These are phyloP conservation scores for Nicotiana obtusifolia DNA, from an alignment of 257 asterid species.

Conservation along the genomic window DNA sequence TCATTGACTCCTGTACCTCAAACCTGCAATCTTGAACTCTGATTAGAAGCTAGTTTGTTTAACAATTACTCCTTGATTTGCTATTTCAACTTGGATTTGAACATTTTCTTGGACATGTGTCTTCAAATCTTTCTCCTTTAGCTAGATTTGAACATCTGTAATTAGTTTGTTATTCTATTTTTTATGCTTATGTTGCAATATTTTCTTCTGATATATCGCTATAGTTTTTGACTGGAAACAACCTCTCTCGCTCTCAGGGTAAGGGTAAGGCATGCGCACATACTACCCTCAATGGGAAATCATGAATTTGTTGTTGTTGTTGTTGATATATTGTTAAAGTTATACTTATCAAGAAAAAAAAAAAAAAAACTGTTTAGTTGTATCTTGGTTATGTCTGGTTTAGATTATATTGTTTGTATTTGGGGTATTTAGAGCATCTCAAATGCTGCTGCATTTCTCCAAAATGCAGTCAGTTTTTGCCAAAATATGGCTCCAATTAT, in stretches of 20 bases:
- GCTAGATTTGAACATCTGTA: too few relatives aligned
- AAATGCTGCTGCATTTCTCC: too few relatives aligned
- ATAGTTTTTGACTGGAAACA: too few relatives aligned
- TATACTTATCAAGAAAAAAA: background rate
- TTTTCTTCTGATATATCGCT: background rate
- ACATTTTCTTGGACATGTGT: background rate
- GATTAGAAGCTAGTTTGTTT: background rate
- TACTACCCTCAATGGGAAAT: too few relatives aligned
- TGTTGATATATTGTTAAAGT: background rate
- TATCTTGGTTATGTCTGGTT: background rate
- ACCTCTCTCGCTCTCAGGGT: too few relatives aligned
- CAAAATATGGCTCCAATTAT: too few relatives aligned
- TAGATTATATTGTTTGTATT: background rate
- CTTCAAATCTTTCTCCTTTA: background rate
- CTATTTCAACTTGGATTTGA: background rate
- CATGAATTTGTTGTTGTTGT: too few relatives aligned
- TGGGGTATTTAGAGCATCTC: background rate
- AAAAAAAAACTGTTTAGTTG: background rate
- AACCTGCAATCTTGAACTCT: background rate
- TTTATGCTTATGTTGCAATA: background rate
- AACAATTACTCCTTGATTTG: background rate
- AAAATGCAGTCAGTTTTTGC: too few relatives aligned
- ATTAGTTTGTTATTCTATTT: too few relatives aligned
- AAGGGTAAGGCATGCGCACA: too few relatives aligned
- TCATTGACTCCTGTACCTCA: background rate